These are phyloP conservation scores for Hypoxylon perforatum DNA, from an alignment of 495 filamentous ascomycete species.

Conservation along the genomic window DNA sequence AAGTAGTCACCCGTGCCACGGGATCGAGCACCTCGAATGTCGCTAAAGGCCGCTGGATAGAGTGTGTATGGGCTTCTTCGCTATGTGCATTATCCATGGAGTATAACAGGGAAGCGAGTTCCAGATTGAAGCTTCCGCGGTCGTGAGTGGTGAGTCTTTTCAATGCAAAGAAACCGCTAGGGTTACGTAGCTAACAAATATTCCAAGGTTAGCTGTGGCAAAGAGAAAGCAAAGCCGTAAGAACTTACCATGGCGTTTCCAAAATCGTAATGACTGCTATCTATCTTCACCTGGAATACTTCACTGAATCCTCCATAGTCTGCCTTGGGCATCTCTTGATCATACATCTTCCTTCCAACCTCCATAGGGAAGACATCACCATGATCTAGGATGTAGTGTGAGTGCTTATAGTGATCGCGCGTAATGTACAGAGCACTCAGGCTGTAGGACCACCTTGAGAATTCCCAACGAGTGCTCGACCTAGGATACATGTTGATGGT, in stretches of 20 bases:
- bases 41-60: slow-evolving; percentile 22
- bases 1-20: slow-evolving; percentile 1
- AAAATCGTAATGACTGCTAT: slow-evolving; percentile 22
- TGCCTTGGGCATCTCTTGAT: not conserved
- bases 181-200: slow-evolving; percentile 24
- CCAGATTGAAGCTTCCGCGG: slow-evolving; percentile 19
- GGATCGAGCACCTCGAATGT: slow-evolving; percentile 27
- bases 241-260: slow-evolving; percentile 15
- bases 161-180: slow-evolving; percentile 19
- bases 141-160: slow-evolving; percentile 26
- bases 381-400: slow-evolving; percentile 18
- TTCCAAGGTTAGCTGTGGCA: too few relatives aligned
- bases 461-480: not conserved
- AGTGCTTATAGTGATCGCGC: slow-evolving; percentile 1
- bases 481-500: slow-evolving; percentile 10
- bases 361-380: slow-evolving; percentile 26
- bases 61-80: slow-evolving; percentile 11
- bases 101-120: slow-evolving; percentile 27
- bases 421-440: slow-evolving; percentile 15
- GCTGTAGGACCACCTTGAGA: slow-evolving; percentile 24
- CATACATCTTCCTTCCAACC: not conserved
- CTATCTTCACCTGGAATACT: slow-evolving; percentile 26
- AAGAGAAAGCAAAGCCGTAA: slow-evolving; percentile 1
- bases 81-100: slow-evolving; percentile 17
- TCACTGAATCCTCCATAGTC: slow-evolving; percentile 28